Percentiles rank a stretch among this genome's conserved stretches.
These are phyloP conservation scores for Candida arabinofermentans DNA, from an alignment of 805 yeast genomes.

Conservation along the genomic window DNA sequence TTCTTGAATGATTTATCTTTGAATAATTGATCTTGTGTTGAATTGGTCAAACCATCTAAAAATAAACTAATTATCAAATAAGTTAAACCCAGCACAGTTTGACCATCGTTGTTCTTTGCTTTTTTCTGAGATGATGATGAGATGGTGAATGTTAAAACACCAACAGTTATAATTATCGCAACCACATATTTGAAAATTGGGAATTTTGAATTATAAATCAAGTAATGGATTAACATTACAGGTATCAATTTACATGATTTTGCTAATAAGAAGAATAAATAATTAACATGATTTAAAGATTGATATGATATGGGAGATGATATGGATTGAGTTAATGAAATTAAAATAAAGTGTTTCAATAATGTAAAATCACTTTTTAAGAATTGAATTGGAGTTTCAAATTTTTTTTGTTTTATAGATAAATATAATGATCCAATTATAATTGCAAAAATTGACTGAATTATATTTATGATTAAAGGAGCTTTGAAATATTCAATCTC, in stretches of 20 bases:
- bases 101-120: conserved; percentile 37
- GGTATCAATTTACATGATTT: conserved; percentile 94
- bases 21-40: conserved; percentile 87
- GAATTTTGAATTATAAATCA: conserved; percentile 65
- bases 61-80: conserved; percentile 61
- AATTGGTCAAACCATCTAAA: conserved; percentile 88
- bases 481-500: conserved; percentile 47
- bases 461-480: conserved; percentile 71
- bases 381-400: conserved; percentile 31
- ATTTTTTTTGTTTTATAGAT: conserved; percentile 26
- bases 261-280: conserved; percentile 77
- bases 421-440: conserved; percentile 63
- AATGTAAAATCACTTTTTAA: conserved; percentile 32
- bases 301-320: conserved; percentile 82
- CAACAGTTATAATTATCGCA: conserved; percentile 72
- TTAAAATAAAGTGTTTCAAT: conserved; percentile 40
- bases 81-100: conserved; percentile 50
- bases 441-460: conserved; percentile 73
- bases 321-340: conserved; percentile 71
- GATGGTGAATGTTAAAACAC: conserved; percentile 75
- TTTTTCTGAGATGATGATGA: conserved; percentile 19
- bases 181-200: conserved; percentile 75
- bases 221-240: conserved; percentile 79
- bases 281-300: conserved; percentile 79
- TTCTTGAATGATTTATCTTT: conserved; percentile 34